Evolutionary conservation across 2,329 filamentous ascomycete genomes (phyloP).

Genomic region (Onygena corvina): DNA sequence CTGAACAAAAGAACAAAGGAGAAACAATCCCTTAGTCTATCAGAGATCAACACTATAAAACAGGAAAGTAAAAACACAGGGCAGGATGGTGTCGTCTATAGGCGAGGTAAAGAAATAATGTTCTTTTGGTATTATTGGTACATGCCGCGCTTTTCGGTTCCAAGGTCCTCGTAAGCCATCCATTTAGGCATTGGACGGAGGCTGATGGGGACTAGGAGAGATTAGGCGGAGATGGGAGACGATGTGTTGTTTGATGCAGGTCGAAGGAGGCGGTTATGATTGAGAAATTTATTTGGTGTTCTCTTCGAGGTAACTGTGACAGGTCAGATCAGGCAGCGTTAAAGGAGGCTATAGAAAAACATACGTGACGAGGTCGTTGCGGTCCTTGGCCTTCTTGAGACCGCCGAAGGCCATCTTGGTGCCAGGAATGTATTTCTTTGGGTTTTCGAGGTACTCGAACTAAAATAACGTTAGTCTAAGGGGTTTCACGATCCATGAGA

Average conservation of each 20-base stretch:
- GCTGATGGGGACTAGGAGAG: neutral
- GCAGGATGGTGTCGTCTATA: neutral
- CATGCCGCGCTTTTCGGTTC: neutral
- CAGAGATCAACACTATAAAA: conserved; percentile 1
- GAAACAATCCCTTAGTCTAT: conserved; percentile 4
- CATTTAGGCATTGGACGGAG: neutral
- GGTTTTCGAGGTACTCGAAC: conserved; percentile 99
- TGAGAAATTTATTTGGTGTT: conserved; percentile 12
- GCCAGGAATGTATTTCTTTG: conserved; percentile 99
- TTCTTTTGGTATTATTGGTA: conserved; percentile 6
- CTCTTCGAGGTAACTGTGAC: conserved; percentile 10
- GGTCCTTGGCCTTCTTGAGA: conserved; percentile 99
- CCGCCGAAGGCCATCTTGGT: conserved; percentile 99
- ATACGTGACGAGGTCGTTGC: conserved; percentile 96
- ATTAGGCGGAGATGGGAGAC: conserved; percentile 1
- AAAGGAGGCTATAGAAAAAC: conserved; percentile 28
- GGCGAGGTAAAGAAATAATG: neutral
- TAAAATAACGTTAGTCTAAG: conserved; percentile 28
- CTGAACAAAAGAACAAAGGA: neutral
- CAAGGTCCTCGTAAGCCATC: conserved; percentile 1
- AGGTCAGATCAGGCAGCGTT: neutral
- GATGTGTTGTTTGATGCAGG: neutral
- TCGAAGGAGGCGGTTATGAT: conserved; percentile 6
- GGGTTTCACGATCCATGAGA: neutral
- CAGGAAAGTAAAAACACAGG: neutral